Conservation (phyloP, 2,329 filamentous ascomycete species). For the Fusarium keratoplasticum region DNA sequence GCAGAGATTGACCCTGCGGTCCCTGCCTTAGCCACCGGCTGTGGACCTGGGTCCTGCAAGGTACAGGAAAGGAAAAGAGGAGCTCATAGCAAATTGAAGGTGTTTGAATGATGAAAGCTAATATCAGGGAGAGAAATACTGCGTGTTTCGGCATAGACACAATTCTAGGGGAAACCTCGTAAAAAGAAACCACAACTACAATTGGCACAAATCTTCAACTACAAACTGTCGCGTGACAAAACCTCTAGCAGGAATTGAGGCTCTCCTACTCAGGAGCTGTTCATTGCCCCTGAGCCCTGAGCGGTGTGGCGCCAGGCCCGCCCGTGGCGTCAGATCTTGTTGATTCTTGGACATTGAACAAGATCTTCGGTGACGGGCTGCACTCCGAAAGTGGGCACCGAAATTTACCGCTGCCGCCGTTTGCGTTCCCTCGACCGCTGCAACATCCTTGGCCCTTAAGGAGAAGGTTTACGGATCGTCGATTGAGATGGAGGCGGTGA, state of each 20-base stretch:
- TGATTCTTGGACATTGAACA: constrained; percentile 1
- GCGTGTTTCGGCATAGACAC: neutral
- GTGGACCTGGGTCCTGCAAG: constrained; percentile 8
- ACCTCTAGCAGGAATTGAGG: constrained; percentile 4
- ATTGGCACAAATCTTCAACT: neutral
- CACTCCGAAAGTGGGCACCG: constrained; percentile 16
- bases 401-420: constrained; percentile 20
- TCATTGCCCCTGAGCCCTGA: constrained; percentile 34
- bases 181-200: neutral
- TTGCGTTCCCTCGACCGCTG: constrained; percentile 3
- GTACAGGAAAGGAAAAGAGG: constrained; percentile 3
- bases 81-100: neutral
- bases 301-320: constrained; percentile 36
- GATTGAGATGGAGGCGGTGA: neutral
- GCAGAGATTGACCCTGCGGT: constrained; percentile 14
- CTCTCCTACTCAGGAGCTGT: constrained; percentile 5
- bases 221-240: constrained; percentile 4
- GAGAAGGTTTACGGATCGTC: neutral
- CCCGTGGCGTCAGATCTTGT: constrained; percentile 22
- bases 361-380: constrained; percentile 14
- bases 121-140: neutral
- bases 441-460: neutral
- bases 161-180: neutral
- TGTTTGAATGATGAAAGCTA: neutral
- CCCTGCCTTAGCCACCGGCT: constrained; percentile 6